These are phyloP conservation scores for Phytophthora citricola DNA, from an alignment of 352 stramenopile genomes.

Conservation along the genomic window DNA sequence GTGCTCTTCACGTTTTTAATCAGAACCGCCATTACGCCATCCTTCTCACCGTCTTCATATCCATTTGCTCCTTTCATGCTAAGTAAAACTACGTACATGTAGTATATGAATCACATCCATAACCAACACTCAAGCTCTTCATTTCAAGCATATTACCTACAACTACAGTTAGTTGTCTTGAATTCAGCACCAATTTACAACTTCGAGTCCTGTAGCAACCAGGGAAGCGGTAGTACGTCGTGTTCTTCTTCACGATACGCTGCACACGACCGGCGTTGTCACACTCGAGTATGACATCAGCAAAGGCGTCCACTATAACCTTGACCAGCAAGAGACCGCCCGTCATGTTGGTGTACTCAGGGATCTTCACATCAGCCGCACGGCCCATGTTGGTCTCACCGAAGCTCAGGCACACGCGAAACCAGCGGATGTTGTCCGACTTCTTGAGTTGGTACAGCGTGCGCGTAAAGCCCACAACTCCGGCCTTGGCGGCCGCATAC, in stretches of 20 bases:
- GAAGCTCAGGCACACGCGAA: conserved; percentile 74
- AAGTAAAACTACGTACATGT: conserved; percentile 14
- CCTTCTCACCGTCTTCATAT: neutral
- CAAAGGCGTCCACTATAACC: conserved; percentile 64
- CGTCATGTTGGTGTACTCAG: conserved; percentile 61
- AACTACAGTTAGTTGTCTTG: neutral
- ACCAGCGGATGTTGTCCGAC: conserved; percentile 72
- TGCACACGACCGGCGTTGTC: conserved; percentile 68
- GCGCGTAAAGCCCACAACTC: conserved; percentile 76
- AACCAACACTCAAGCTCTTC: conserved; percentile 22
- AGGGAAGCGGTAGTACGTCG: conserved; percentile 67
- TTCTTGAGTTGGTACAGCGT: conserved; percentile 69
- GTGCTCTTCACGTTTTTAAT: too few species aligned
- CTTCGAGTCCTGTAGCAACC: conserved; percentile 76
- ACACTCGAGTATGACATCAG: conserved; percentile 50
- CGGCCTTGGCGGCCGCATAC: conserved; percentile 78
- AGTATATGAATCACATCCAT: conserved; percentile 22
- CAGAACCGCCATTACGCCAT: too few species aligned
- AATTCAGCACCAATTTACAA: conserved; percentile 33
- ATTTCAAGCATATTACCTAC: conserved; percentile 7
- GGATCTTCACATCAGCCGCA: conserved; percentile 40
- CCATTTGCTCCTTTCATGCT: conserved; percentile 21
- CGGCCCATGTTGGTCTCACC: conserved; percentile 73
- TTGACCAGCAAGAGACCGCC: conserved; percentile 57
- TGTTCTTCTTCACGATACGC: conserved; percentile 57